A percentile compares a stretch with the other conserved stretches of the same genome.
These are phyloP conservation scores for Ceraceosorus bombacis DNA, from an alignment of 1,284 basidiomycete genomes.

Conservation along the genomic window DNA sequence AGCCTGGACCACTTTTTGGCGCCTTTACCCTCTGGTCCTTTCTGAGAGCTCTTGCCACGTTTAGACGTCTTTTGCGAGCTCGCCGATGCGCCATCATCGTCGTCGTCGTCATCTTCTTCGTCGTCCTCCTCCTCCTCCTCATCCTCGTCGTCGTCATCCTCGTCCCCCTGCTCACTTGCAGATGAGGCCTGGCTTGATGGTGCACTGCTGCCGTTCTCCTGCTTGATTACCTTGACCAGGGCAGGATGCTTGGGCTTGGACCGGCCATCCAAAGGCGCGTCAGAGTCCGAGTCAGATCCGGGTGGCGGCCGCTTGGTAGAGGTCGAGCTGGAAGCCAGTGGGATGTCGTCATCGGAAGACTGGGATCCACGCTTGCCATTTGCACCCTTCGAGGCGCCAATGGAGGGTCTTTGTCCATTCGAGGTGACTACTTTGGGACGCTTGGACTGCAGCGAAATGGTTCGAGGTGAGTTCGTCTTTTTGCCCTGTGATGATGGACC, in stretches of 20 bases:
- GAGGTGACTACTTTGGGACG: conserved; percentile 3
- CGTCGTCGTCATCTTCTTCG: conserved; percentile 56
- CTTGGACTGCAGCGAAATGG: neutral
- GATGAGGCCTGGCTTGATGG: conserved; percentile 6
- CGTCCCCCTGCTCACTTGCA: conserved; percentile 8
- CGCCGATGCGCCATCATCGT: conserved; percentile 52
- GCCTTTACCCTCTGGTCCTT: conserved; percentile 26
- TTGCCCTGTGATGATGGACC: neutral
- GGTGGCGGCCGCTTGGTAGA: conserved; percentile 6
- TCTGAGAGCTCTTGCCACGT: conserved; percentile 15
- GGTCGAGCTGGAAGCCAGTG: conserved; percentile 8
- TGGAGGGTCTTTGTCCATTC: neutral
- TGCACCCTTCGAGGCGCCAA: neutral
- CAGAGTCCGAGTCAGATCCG: conserved; percentile 41
- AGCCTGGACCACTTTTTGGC: conserved; percentile 75
- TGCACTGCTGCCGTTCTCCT: conserved; percentile 22
- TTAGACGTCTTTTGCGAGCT: conserved; percentile 50
- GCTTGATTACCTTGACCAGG: neutral
- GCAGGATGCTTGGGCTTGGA: too few relatives aligned
- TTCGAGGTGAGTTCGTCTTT: conserved; percentile 1
- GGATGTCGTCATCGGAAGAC: conserved; percentile 21
- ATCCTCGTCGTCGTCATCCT: conserved; percentile 23
- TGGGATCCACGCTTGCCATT: neutral
- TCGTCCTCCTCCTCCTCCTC: conserved; percentile 30
- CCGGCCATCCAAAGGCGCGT: conserved; percentile 7